Conservation (phyloP, 139 green algal species). For the Coelastrella sp. region DNA sequence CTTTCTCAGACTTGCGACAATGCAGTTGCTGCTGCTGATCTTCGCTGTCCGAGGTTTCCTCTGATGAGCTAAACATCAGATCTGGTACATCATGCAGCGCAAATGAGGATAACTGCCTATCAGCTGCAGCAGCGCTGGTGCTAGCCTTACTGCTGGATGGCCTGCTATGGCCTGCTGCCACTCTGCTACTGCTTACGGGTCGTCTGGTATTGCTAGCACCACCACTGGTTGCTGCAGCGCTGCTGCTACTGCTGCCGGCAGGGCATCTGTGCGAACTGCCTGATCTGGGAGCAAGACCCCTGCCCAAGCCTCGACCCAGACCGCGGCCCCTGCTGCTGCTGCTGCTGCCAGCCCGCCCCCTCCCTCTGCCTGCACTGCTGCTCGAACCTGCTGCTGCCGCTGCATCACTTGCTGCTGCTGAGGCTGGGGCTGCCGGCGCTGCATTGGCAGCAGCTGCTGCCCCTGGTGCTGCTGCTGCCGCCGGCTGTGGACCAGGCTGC, state of each 20-base stretch:
- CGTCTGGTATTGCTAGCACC: background rate
- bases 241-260: slow-evolving; percentile 5
- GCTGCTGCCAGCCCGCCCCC: background rate
- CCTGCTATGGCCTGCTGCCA: background rate
- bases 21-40: background rate
- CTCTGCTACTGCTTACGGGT: background rate
- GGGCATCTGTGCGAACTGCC: no score
- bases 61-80: slow-evolving; percentile 20
- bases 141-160: background rate
- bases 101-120: background rate
- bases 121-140: background rate
- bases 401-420: slow-evolving; percentile 2
- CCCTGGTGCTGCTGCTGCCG: background rate
- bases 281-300: background rate
- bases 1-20: background rate
- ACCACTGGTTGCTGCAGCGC: background rate
- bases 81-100: background rate
- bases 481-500: background rate
- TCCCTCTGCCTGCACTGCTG: background rate
- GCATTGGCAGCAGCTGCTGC: background rate
- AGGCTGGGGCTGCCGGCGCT: background rate
- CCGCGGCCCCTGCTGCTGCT: slow-evolving; percentile 7
- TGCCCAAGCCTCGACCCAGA: background rate
- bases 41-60: background rate
- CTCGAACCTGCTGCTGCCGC: background rate